Percentiles rank a stretch among this genome's conserved stretches.
Evolutionary conservation across 2,329 filamentous ascomycete species (phyloP).

Genomic region (Mycosphaerella arachidis): DNA sequence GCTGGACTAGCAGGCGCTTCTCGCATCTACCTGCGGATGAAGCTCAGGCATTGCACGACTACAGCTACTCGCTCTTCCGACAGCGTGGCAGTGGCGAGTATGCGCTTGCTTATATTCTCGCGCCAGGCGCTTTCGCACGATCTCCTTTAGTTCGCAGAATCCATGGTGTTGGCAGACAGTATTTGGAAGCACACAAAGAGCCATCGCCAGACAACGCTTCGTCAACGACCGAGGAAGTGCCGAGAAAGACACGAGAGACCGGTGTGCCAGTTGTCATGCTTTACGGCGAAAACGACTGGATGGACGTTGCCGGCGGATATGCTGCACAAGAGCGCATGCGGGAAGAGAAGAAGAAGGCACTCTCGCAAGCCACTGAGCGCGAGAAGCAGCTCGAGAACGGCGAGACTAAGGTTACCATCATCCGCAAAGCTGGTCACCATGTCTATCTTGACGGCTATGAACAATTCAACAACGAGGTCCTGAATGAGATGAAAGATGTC

Average conservation of each 20-base stretch:
- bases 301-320: slow-evolving; percentile 84
- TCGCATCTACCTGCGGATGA: slow-evolving; percentile 78
- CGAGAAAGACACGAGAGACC: slow-evolving; percentile 58
- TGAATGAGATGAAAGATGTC: slow-evolving; percentile 63
- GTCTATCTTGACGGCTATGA: slow-evolving; percentile 67
- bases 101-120: slow-evolving; percentile 84
- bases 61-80: slow-evolving; percentile 90
- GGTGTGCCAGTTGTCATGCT: slow-evolving; percentile 75
- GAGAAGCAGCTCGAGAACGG: slow-evolving; percentile 71
- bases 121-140: slow-evolving; percentile 87
- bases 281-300: slow-evolving; percentile 99
- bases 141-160: slow-evolving; percentile 84
- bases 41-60: slow-evolving; percentile 80
- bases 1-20: slow-evolving; percentile 91
- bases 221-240: slow-evolving; percentile 55
- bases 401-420: slow-evolving; percentile 73
- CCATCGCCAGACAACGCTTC: slow-evolving; percentile 27
- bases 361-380: slow-evolving; percentile 59
- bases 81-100: slow-evolving; percentile 92
- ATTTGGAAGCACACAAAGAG: slow-evolving; percentile 32
- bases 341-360: slow-evolving; percentile 56
- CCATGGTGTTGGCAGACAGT: slow-evolving; percentile 76
- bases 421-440: slow-evolving; percentile 68
- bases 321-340: slow-evolving; percentile 76
- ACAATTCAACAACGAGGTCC: slow-evolving; percentile 63